Evolutionary conservation across 2,329 filamentous ascomycete genomes (phyloP), one percentile per base, ranked within the genome.

Genomic region (Gnomoniopsis smithogilvyi): DNA sequence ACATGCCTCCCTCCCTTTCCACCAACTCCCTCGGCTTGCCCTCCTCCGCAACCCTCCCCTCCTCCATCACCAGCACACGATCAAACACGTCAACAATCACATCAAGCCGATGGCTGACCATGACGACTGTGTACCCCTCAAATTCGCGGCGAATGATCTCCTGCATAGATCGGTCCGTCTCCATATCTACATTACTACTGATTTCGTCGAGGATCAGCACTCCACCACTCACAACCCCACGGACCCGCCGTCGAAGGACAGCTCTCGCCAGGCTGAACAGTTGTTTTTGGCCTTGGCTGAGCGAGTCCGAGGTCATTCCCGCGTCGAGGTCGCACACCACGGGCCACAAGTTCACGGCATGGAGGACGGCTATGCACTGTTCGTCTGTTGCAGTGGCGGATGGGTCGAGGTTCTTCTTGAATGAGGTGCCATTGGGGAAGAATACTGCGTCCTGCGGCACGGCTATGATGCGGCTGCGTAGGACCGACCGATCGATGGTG

Each of bases 41-140:
- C 14, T 55, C 66, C 65, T 84, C 81, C 1, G 79, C 74, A 11
- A 83, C 67, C 51, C 66, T 65, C 3, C 81, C 82, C 10, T 70
- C 68, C 26, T 82, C 78, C 72, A 84, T 74, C 8, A 84, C 77
- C 1, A 78, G 73, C 30, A 85, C 76, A 24, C 69, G 69, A 64
- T 84, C 80, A 65, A 80, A 83, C 38, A 41, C 4, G 55, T 80
- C 78, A 61, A 80, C 71, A 15, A 85, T 80, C 58, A 81, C 81
- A 12, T 77, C 74, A 15, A 80, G 65, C 7, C 77, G 69, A 59
- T 80, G 78, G 17, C 74, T 75, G 1, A 80, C 74, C 70, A 76
- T 78, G 41, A 80, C 64, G 12, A 90, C 80, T 0, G 87, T 90
- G 61, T 75, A 77, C 3, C 56, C 63, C 4, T 58, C 64, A 62